phyloP scores from a whole-genome alignment of 2,329 filamentous ascomycete species.

The Lecanosticta acicola region DNA sequence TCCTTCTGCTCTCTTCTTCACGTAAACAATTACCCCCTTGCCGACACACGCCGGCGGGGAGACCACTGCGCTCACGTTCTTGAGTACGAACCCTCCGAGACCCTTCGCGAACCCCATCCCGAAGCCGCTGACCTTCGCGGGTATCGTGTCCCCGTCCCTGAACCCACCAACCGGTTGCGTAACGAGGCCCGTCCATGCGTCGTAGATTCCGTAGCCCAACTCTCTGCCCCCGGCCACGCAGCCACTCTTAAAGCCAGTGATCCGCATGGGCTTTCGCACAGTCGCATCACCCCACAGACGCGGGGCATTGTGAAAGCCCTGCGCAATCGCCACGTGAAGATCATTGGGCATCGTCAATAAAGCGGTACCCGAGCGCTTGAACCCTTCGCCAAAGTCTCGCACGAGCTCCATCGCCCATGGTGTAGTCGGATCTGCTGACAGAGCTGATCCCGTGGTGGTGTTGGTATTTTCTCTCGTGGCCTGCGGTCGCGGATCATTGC shows the following conservation, averaged over 20 bases:
- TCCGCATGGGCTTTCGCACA: slow-evolving; percentile 67
- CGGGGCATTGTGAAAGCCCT: slow-evolving; percentile 83
- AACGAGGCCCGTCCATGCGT: slow-evolving; percentile 74
- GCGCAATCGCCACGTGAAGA: slow-evolving; percentile 73
- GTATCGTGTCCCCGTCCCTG: slow-evolving; percentile 43
- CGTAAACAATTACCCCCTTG: slow-evolving; percentile 74
- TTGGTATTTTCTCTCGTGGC: slow-evolving; percentile 19
- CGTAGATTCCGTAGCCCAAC: slow-evolving; percentile 59
- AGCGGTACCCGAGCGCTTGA: slow-evolving; percentile 67
- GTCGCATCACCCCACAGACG: slow-evolving; percentile 78
- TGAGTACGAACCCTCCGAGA: slow-evolving; percentile 72
- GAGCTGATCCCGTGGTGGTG: slow-evolving; percentile 23
- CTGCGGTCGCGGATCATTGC: slow-evolving; percentile 13
- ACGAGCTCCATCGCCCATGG: slow-evolving; percentile 37
- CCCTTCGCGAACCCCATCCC: slow-evolving; percentile 68
- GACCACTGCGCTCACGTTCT: slow-evolving; percentile 63
- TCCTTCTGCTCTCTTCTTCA: slow-evolving; percentile 49
- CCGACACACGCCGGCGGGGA: slow-evolving; percentile 73
- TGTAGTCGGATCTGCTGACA: slow-evolving; percentile 27
- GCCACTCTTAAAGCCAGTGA: slow-evolving; percentile 70
- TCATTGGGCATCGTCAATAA: slow-evolving; percentile 77
- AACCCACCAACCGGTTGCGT: slow-evolving; percentile 69
- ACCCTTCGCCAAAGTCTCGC: slow-evolving; percentile 60
- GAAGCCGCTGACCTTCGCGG: slow-evolving; percentile 28
- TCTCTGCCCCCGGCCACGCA: slow-evolving; percentile 67